A percentile compares a stretch with the other conserved stretches of the same genome.
phyloP scores from a whole-genome alignment of 345 rosid species.

The Syzygium oleosum region DNA sequence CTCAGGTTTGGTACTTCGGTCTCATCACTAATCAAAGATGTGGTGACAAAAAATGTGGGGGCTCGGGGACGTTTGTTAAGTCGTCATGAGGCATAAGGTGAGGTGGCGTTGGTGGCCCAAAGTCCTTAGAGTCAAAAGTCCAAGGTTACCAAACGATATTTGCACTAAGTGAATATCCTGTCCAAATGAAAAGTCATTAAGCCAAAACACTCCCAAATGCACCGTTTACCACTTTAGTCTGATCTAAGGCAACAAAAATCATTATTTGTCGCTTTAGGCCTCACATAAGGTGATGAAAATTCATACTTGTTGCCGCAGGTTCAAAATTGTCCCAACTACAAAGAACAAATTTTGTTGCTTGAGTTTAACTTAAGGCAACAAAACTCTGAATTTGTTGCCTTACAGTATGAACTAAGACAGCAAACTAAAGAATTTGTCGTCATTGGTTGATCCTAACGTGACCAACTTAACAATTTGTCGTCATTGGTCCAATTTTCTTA shows the following conservation, averaged over 20 bases:
- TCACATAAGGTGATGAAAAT: too few relatives aligned
- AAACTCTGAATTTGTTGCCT: not conserved
- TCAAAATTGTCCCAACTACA: not conserved
- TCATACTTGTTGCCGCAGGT: not conserved
- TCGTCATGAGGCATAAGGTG: not conserved
- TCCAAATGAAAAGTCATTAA: not conserved
- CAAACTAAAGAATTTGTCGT: not conserved
- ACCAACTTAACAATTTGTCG: not conserved
- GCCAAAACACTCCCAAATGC: not conserved
- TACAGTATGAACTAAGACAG: not conserved
- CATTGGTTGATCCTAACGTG: not conserved
- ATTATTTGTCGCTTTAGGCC: not conserved
- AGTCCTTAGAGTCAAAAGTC: not conserved
- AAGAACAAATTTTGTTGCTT: not conserved
- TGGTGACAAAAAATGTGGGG: not conserved
- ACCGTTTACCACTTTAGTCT: too few relatives aligned
- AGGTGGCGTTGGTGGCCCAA: not conserved
- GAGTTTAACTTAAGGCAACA: not conserved
- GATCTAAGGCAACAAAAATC: not conserved
- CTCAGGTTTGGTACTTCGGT: conserved; percentile 64
- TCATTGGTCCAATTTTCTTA: too few relatives aligned
- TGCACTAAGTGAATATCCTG: not conserved
- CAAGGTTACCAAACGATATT: not conserved
- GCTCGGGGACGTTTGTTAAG: not conserved
- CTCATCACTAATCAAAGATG: not conserved